Evolutionary conservation across 2,329 filamentous ascomycete genomes (phyloP).

Genomic region (Fusarium tricinctum): DNA sequence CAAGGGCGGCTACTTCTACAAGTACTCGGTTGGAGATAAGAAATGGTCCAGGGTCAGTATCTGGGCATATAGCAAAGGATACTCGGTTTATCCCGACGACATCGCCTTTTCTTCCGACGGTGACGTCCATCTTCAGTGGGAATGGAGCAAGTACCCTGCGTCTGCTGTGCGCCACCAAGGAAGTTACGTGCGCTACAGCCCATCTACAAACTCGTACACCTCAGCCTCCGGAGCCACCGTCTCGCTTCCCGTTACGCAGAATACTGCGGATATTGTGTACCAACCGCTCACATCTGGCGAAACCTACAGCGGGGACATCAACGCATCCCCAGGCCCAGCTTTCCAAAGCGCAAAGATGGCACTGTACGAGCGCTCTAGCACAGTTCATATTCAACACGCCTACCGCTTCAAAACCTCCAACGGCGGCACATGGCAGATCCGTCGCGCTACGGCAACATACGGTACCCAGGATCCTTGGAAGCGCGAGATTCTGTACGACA

Average conservation of each 20-base stretch:
- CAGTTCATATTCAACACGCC: slow-evolving; percentile 16
- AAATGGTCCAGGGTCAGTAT: slow-evolving; percentile 13
- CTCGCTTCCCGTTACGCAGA: slow-evolving; percentile 16
- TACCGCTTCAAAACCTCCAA: slow-evolving; percentile 24
- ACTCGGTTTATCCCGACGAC: slow-evolving; percentile 48
- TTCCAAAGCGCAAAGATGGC: slow-evolving; percentile 29
- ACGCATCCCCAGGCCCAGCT: slow-evolving; percentile 10
- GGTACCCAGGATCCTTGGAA: slow-evolving; percentile 20
- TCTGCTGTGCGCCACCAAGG: slow-evolving; percentile 47
- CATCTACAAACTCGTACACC: slow-evolving; percentile 37
- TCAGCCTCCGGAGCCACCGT: slow-evolving; percentile 31
- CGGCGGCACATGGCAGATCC: slow-evolving; percentile 9
- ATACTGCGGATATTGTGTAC: slow-evolving; percentile 24
- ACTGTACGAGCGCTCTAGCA: slow-evolving; percentile 4
- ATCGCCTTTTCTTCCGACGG: slow-evolving; percentile 48
- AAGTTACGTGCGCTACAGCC: slow-evolving; percentile 46
- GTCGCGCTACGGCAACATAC: slow-evolving; percentile 15
- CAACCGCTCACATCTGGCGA: slow-evolving; percentile 44
- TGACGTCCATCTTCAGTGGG: slow-evolving; percentile 49
- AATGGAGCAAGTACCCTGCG: slow-evolving; percentile 49
- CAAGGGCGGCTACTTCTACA: slow-evolving; percentile 29
- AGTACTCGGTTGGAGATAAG: slow-evolving; percentile 10
- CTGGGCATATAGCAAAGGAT: slow-evolving; percentile 44
- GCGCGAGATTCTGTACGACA: slow-evolving; percentile 14
- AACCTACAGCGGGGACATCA: slow-evolving; percentile 24